A percentile compares a stretch with the other conserved stretches of the same genome.
Evolutionary conservation across 306 rosid genomes (phyloP).

Genomic region (Phaseolus lunatus): DNA sequence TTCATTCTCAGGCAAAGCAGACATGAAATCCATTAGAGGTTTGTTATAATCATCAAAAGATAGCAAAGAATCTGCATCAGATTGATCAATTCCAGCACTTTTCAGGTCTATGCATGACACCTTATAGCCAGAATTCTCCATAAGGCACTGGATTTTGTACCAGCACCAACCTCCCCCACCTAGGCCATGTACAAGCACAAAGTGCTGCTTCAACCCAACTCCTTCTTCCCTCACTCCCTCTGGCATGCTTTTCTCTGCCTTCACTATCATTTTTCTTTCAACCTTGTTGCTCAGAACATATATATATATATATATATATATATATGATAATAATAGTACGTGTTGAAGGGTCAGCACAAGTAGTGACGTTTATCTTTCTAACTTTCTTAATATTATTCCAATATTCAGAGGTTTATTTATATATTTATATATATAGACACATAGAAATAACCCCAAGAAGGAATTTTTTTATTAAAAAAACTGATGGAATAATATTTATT

Average conservation of each 20-base stretch:
- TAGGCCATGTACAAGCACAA: conserved; percentile 89
- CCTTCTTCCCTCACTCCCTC: conserved; percentile 46
- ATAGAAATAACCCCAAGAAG: too few relatives aligned
- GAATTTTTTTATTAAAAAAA: too few relatives aligned
- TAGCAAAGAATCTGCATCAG: conserved; percentile 67
- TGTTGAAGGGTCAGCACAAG: conserved; percentile 34
- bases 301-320: too few relatives aligned
- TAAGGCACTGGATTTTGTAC: conserved; percentile 86
- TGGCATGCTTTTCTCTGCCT: conserved; percentile 44
- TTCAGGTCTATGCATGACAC: conserved; percentile 88
- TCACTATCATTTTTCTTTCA: conserved; percentile 43
- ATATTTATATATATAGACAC: not conserved
- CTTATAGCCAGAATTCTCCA: conserved; percentile 90
- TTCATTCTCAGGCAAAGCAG: conserved; percentile 71
- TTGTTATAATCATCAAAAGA: conserved; percentile 82
- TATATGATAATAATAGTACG: conserved; percentile 39
- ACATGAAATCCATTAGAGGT: conserved; percentile 78
- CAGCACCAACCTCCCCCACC: conserved; percentile 94
- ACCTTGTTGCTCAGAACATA: not conserved
- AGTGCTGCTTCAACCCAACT: conserved; percentile 61
- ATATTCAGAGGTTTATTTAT: not conserved
- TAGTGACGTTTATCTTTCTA: conserved; percentile 42
- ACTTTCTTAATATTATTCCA: conserved; percentile 36
- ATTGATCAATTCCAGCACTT: conserved; percentile 73
- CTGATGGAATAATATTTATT: not conserved